A percentile compares a stretch with the other conserved stretches of the same genome.
Conservation (phyloP, 148 eudicot species). For the Suaeda aralocaspica region DNA sequence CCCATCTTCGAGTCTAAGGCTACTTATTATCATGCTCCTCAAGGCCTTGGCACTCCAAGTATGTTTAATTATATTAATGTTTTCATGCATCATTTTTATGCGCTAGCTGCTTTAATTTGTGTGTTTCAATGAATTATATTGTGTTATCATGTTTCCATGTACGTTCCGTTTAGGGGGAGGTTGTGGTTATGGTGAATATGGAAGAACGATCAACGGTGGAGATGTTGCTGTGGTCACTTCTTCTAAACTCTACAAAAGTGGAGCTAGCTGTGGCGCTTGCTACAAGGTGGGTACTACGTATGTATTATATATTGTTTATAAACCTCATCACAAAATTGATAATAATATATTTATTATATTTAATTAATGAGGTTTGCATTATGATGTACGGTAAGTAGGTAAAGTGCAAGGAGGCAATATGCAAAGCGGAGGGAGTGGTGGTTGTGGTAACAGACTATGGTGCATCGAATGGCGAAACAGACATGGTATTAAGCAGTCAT, state of each 20-base stretch:
- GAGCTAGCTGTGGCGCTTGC: slow-evolving; percentile 73
- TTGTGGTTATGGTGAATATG: slow-evolving; percentile 65
- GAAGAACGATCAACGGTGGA: slow-evolving; percentile 51
- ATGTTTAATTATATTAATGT: background rate
- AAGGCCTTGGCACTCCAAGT: slow-evolving; percentile 26
- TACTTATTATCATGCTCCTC: slow-evolving; percentile 20
- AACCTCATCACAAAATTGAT: too few relatives aligned
- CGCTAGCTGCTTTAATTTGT: too few relatives aligned
- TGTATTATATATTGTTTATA: background rate
- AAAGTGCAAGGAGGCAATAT: slow-evolving; percentile 46
- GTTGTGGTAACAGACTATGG: slow-evolving; percentile 65
- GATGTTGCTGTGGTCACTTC: slow-evolving; percentile 45
- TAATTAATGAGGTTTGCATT: too few relatives aligned
- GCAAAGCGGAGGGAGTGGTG: slow-evolving; percentile 52
- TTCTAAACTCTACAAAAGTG: slow-evolving; percentile 47
- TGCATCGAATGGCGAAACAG: slow-evolving; percentile 37
- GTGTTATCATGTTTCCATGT: background rate
- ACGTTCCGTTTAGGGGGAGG: too few relatives aligned
- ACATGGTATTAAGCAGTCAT: slow-evolving; percentile 46
- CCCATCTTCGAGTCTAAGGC: slow-evolving; percentile 8
- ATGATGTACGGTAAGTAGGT: slow-evolving; percentile 39
- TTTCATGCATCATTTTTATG: too few relatives aligned
- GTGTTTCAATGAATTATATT: background rate
- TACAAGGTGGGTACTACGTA: slow-evolving; percentile 43
- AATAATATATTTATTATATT: too few relatives aligned